These are phyloP conservation scores for Ogataea nitratoaversa DNA, from an alignment of 805 yeast genomes.

Conservation along the genomic window DNA sequence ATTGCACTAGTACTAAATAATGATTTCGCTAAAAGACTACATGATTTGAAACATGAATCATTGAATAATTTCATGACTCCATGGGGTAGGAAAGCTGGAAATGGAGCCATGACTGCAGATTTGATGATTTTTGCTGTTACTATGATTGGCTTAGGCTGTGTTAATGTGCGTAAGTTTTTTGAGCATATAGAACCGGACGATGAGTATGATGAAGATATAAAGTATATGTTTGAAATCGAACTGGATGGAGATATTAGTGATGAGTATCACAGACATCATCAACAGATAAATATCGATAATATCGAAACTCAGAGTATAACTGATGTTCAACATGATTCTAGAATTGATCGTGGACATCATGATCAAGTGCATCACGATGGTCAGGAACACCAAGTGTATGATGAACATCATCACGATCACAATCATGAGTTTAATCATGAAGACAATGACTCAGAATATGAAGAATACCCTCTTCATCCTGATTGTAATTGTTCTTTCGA, in stretches of 20 bases:
- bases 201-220: conserved; percentile 56
- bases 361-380: conserved; percentile 22
- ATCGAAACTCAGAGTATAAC: conserved; percentile 17
- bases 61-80: conserved; percentile 62
- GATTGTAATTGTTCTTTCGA: conserved; percentile 35
- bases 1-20: conserved; percentile 58
- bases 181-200: conserved; percentile 58
- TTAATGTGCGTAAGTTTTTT: conserved; percentile 52
- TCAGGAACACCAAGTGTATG: too few relatives aligned
- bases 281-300: conserved; percentile 12
- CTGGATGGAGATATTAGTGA: conserved; percentile 23
- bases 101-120: conserved; percentile 58
- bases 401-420: conserved; percentile 15
- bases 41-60: conserved; percentile 59
- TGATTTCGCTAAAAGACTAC: conserved; percentile 36
- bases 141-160: conserved; percentile 42
- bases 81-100: conserved; percentile 54
- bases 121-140: conserved; percentile 56
- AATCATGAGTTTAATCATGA: too few relatives aligned
- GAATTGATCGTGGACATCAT: conserved; percentile 21
- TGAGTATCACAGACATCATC: conserved; percentile 14
- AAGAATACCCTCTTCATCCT: conserved; percentile 29
- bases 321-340: conserved; percentile 16
- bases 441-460: conserved; percentile 10
- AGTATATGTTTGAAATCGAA: conserved; percentile 33